Percentiles rank a stretch among this genome's conserved stretches.
Evolutionary conservation across 345 rosid genomes (phyloP).

Genomic region (Aethionema arabicum): DNA sequence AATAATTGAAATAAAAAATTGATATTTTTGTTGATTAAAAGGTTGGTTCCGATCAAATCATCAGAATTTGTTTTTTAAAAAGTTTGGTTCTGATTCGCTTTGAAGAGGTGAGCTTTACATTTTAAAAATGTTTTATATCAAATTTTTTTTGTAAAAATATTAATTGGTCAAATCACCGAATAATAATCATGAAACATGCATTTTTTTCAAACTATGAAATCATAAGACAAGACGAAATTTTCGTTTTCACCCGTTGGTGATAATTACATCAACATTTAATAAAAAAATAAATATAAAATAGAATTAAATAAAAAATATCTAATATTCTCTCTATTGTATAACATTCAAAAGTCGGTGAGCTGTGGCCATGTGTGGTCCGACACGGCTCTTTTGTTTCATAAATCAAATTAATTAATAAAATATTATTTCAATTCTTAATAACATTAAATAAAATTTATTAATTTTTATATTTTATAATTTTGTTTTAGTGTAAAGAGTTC

Average conservation of each 20-base stretch:
- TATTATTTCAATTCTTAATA: neutral
- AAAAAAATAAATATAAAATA: neutral
- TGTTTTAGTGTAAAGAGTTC: slow-evolving; percentile 36
- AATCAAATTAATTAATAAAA: neutral
- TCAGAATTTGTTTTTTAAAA: neutral
- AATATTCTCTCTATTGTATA: slow-evolving; percentile 25
- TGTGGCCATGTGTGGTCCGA: slow-evolving; percentile 31
- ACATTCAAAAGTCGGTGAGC: slow-evolving; percentile 26
- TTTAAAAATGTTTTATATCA: neutral
- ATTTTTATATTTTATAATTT: neutral
- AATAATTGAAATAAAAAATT: neutral
- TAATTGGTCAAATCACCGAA: slow-evolving; percentile 31
- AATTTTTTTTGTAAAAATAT: slow-evolving; percentile 8
- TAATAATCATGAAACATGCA: slow-evolving; percentile 11
- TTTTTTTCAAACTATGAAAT: slow-evolving; percentile 34
- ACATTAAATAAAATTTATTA: neutral
- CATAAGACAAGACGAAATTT: slow-evolving; percentile 27
- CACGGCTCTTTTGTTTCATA: slow-evolving; percentile 34
- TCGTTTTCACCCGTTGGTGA: slow-evolving; percentile 26
- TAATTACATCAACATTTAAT: slow-evolving; percentile 2
- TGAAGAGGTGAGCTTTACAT: slow-evolving; percentile 19
- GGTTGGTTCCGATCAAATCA: slow-evolving; percentile 19
- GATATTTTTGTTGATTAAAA: neutral
- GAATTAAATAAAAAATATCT: slow-evolving; percentile 5
- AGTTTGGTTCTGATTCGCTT: slow-evolving; percentile 23